Conservation (phyloP, 257 asterid species). For the Plantago ovata region DNA sequence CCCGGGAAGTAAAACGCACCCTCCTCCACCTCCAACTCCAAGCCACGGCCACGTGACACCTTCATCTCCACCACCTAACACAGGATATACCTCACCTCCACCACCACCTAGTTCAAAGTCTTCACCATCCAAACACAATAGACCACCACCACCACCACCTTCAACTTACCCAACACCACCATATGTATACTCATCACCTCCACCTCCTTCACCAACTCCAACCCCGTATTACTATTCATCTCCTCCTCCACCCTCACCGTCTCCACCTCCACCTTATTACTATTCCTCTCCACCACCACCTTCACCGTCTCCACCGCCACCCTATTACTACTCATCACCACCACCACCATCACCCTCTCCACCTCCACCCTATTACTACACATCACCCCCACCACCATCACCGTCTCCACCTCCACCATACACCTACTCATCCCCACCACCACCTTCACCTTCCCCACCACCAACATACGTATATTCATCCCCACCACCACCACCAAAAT, state of each 20-base stretch:
- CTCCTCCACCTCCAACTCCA: conserved; percentile 24
- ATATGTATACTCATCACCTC: conserved; percentile 24
- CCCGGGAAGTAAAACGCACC: conserved; percentile 27
- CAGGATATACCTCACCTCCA: too few species aligned
- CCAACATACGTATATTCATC: conserved; percentile 22
- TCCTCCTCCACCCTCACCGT: conserved; percentile 11
- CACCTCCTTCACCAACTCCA: conserved; percentile 12
- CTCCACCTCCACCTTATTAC: conserved; percentile 22
- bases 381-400: neutral
- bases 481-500: conserved; percentile 16
- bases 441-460: conserved; percentile 24
- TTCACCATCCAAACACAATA: conserved; percentile 22
- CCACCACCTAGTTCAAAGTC: conserved; percentile 19
- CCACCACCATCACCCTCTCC: conserved; percentile 32
- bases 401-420: conserved; percentile 37
- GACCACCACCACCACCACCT: conserved; percentile 22
- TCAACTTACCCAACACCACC: conserved; percentile 31
- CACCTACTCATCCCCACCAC: conserved; percentile 26
- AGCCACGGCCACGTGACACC: conserved; percentile 7
- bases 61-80: conserved; percentile 12
- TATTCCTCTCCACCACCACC: conserved; percentile 21
- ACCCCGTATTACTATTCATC: conserved; percentile 1
- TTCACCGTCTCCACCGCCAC: conserved; percentile 22
- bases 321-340: conserved; percentile 8
- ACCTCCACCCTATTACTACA: conserved; percentile 16